Conservation (phyloP, 2,329 filamentous ascomycete species). For the Clonostachys rhizophaga region DNA sequence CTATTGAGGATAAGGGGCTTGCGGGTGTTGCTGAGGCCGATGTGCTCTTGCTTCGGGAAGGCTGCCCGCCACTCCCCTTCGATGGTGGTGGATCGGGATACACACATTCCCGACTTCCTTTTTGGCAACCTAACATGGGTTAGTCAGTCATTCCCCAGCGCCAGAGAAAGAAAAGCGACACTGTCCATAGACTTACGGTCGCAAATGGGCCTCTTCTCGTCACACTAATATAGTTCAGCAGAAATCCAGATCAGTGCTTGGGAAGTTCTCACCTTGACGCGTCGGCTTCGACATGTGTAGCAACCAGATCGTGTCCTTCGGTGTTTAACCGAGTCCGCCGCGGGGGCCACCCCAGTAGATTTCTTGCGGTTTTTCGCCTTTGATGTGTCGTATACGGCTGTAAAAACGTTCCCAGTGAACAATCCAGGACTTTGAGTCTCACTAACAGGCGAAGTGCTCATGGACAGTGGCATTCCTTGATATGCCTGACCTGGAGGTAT, state of each 20-base stretch:
- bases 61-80: slow-evolving; percentile 26
- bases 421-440: too few relatives aligned
- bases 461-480: slow-evolving; percentile 7
- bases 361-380: slow-evolving; percentile 40
- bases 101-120: slow-evolving; percentile 84
- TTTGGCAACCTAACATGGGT: slow-evolving; percentile 66
- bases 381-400: background rate
- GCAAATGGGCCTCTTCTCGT: slow-evolving; percentile 82
- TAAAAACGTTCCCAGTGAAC: too few relatives aligned
- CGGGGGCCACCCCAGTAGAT: slow-evolving; percentile 19
- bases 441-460: too few relatives aligned
- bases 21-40: slow-evolving; percentile 5
- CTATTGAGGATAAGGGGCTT: slow-evolving; percentile 50
- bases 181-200: slow-evolving; percentile 51
- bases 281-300: slow-evolving; percentile 81
- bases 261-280: slow-evolving; percentile 65
- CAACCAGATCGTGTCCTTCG: slow-evolving; percentile 90
- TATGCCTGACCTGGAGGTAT: background rate
- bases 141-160: too few relatives aligned
- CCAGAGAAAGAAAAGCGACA: slow-evolving; percentile 2
- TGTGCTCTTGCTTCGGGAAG: slow-evolving; percentile 2
- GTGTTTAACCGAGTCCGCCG: slow-evolving; percentile 73
- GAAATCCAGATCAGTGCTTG: slow-evolving; percentile 1
- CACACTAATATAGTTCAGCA: slow-evolving; percentile 59
- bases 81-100: slow-evolving; percentile 69